A percentile compares a stretch with the other conserved stretches of the same genome.
phyloP scores from a whole-genome alignment of 2,329 filamentous ascomycete species.

The Fusarium tjaetaba region DNA sequence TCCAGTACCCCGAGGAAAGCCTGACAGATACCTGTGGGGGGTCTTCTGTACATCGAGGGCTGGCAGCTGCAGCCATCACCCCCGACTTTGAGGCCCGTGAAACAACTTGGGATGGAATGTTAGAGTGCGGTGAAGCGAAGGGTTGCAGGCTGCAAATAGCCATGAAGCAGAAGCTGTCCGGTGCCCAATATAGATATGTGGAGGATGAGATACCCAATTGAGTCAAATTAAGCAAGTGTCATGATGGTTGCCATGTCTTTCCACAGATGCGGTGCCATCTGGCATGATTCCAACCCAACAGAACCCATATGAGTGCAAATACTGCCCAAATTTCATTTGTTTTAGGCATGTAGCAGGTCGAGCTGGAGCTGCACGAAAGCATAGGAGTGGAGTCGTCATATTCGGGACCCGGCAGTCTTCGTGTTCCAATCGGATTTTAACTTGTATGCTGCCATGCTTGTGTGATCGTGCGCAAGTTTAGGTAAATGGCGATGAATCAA shows the following conservation, averaged over 20 bases:
- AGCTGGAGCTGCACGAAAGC: constrained; percentile 33
- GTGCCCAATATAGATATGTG: constrained; percentile 36
- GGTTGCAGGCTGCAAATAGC: constrained; percentile 21
- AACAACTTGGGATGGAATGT: constrained; percentile 24
- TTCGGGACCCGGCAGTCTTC: constrained; percentile 34
- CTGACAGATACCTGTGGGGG: background rate
- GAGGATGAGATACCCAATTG: constrained; percentile 43
- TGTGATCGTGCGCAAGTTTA: constrained; percentile 6
- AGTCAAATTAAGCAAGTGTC: constrained; percentile 34
- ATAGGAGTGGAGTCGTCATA: constrained; percentile 37
- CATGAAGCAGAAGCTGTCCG: constrained; percentile 31
- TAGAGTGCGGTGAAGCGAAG: constrained; percentile 36
- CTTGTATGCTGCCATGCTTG: constrained; percentile 32
- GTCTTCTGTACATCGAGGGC: constrained; percentile 4
- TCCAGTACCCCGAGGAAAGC: constrained; percentile 7
- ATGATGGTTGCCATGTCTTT: constrained; percentile 43
- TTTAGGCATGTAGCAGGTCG: constrained; percentile 35
- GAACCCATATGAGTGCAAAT: constrained; percentile 29
- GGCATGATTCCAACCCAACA: constrained; percentile 49
- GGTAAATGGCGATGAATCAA: background rate
- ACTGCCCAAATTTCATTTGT: constrained; percentile 35
- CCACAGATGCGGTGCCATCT: constrained; percentile 60
- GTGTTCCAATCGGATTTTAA: constrained; percentile 40
- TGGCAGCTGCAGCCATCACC: constrained; percentile 8
- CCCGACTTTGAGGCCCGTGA: constrained; percentile 24